Evolutionary conservation across 768 basidiomycete species (phyloP).

Genomic region (Rhizopogon salebrosus): DNA sequence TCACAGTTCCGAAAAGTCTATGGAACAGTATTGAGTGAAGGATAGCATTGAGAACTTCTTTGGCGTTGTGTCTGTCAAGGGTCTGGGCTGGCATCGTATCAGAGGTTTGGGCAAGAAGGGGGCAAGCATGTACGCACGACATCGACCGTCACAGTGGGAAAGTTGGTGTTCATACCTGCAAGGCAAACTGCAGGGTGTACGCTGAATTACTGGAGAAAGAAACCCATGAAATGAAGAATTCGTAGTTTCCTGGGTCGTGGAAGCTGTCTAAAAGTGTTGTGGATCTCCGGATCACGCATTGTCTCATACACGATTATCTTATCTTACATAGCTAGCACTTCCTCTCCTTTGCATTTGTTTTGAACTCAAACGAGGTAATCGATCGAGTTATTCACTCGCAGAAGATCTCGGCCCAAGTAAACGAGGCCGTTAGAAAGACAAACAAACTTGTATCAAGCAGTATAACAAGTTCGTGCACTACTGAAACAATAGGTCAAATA

Average conservation of each 20-base stretch:
- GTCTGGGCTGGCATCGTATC: constrained; percentile 36
- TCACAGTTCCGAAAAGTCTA: constrained; percentile 74
- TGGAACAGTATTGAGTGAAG: constrained; percentile 85
- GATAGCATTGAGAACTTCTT: constrained; percentile 70
- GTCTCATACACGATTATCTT: background rate
- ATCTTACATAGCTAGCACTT: no score
- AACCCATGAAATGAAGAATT: background rate
- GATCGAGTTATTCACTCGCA: no score
- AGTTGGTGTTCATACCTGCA: constrained; percentile 18
- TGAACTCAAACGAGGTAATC: no score
- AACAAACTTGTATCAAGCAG: no score
- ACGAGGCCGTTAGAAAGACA: no score
- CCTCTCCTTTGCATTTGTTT: no score
- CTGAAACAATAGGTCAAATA: background rate
- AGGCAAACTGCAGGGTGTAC: background rate
- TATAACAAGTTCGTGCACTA: no score
- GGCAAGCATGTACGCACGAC: constrained; percentile 15
- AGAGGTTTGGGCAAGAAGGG: no score
- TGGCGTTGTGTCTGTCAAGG: constrained; percentile 65
- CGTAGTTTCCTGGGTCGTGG: background rate
- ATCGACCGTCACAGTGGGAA: constrained; percentile 26
- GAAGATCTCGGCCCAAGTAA: no score
- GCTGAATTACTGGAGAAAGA: background rate
- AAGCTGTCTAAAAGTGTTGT: background rate
- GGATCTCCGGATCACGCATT: background rate